Evolutionary conservation across 1,284 basidiomycete species (phyloP).

Genomic region (Austropuccinia psidii): DNA sequence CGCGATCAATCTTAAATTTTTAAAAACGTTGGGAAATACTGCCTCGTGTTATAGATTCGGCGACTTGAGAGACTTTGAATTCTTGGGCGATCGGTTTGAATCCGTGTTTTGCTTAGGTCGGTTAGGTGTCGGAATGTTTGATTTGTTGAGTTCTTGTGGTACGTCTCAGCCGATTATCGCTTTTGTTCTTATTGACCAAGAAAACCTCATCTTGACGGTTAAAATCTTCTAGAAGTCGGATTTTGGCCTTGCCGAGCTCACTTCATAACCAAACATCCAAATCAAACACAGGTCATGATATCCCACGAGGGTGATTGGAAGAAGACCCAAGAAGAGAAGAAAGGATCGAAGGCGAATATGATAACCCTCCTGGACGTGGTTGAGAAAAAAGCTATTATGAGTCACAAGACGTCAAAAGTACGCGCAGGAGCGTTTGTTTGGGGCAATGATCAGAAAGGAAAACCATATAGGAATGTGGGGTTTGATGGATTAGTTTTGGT

Average conservation of each 20-base stretch:
- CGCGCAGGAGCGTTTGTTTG: neutral
- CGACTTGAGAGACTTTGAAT: neutral
- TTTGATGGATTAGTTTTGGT: constrained; percentile 27
- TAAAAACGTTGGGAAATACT: neutral
- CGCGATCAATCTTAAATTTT: neutral
- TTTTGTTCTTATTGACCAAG: neutral
- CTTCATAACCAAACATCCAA: constrained; percentile 12
- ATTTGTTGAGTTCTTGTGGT: constrained; percentile 13
- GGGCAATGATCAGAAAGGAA: neutral
- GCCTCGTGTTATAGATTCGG: neutral
- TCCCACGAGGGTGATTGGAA: neutral
- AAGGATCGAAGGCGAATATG: neutral
- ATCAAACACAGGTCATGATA: neutral
- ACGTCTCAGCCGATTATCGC: no score
- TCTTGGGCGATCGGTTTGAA: constrained; percentile 5
- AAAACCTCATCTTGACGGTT: neutral
- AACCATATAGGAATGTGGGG: neutral
- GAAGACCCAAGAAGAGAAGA: neutral
- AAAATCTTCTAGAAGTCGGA: neutral
- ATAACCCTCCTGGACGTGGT: constrained; percentile 8
- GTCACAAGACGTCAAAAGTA: neutral
- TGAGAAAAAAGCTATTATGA: neutral
- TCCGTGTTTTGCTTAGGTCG: constrained; percentile 9
- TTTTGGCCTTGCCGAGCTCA: constrained; percentile 8
- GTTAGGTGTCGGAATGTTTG: neutral